A percentile compares a stretch with the other conserved stretches of the same genome.
These are phyloP conservation scores for Apophysomyces ossiformis DNA, from an alignment of 371 early-diverging fungal species.

Conservation along the genomic window DNA sequence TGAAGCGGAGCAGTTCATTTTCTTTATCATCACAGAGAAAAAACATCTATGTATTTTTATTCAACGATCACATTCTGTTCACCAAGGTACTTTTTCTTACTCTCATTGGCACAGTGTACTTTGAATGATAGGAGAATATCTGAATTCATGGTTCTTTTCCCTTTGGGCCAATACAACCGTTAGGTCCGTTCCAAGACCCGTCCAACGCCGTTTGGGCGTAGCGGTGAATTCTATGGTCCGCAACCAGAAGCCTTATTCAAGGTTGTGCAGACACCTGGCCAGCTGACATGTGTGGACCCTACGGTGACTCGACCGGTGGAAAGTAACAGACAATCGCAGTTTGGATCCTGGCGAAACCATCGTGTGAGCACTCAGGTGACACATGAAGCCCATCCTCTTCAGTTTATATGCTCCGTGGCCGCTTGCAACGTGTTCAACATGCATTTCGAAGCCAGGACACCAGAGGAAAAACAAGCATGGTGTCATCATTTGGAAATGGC, in stretches of 20 bases:
- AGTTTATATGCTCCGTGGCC: slow-evolving; percentile 40
- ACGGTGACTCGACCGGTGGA: slow-evolving; percentile 12
- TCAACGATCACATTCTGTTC: slow-evolving; percentile 45
- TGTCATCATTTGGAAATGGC: slow-evolving; percentile 33
- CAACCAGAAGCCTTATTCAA: slow-evolving; percentile 29
- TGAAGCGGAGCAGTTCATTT: slow-evolving; percentile 30
- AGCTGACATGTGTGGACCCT: slow-evolving; percentile 29
- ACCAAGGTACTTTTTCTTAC: slow-evolving; percentile 34
- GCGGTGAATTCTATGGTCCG: slow-evolving; percentile 25
- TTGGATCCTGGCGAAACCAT: background rate
- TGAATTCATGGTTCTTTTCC: too few species aligned
- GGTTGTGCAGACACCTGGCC: slow-evolving; percentile 28
- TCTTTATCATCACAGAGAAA: slow-evolving; percentile 21
- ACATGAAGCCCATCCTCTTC: slow-evolving; percentile 33
- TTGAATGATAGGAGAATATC: background rate
- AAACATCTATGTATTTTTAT: slow-evolving; percentile 43
- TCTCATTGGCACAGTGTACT: background rate
- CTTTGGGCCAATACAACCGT: too few species aligned
- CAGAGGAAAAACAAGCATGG: slow-evolving; percentile 35
- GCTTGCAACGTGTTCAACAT: slow-evolving; percentile 27
- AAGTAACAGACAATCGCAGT: background rate
- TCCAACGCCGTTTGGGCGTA: background rate
- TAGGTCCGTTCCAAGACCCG: slow-evolving; percentile 15
- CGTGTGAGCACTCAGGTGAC: background rate
- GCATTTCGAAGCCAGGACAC: slow-evolving; percentile 32